Evolutionary conservation across 306 rosid species (phyloP).

Genomic region (Dicorynia guianensis): DNA sequence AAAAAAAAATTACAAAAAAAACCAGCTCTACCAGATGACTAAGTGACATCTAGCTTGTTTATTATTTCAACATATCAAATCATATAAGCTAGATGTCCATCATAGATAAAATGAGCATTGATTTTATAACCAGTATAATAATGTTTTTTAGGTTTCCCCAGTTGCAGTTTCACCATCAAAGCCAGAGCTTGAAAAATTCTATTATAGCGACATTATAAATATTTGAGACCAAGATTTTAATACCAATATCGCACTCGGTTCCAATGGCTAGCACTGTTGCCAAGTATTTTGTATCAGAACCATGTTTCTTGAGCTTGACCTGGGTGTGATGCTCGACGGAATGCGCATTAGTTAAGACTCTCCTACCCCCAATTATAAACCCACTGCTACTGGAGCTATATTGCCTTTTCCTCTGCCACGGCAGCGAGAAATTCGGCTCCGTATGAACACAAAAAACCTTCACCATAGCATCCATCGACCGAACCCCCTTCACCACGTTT

Average conservation of each 20-base stretch:
- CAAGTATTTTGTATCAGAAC: constrained; percentile 83
- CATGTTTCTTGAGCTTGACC: constrained; percentile 92
- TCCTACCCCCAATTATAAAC: constrained; percentile 66
- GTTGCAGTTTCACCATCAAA: not conserved
- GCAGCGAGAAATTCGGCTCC: constrained; percentile 83
- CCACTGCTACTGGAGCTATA: constrained; percentile 87
- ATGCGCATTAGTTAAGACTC: constrained; percentile 87
- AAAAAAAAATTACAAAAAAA: no score
- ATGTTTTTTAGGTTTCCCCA: not conserved
- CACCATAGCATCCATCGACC: constrained; percentile 84
- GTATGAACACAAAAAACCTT: constrained; percentile 85
- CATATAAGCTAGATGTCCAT: not conserved
- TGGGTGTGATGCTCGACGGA: constrained; percentile 90
- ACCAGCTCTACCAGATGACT: not conserved
- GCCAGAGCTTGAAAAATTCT: not conserved
- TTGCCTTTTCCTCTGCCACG: constrained; percentile 92
- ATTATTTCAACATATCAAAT: not conserved
- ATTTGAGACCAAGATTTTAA: not conserved
- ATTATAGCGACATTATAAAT: not conserved
- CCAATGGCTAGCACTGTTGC: constrained; percentile 83
- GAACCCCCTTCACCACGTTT: constrained; percentile 53
- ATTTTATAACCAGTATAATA: not conserved
- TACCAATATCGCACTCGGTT: constrained; percentile 77
- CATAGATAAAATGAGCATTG: not conserved
- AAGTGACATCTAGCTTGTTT: not conserved